These are phyloP conservation scores for Pisolithus marmoratus DNA, from an alignment of 768 basidiomycete species.

Conservation along the genomic window DNA sequence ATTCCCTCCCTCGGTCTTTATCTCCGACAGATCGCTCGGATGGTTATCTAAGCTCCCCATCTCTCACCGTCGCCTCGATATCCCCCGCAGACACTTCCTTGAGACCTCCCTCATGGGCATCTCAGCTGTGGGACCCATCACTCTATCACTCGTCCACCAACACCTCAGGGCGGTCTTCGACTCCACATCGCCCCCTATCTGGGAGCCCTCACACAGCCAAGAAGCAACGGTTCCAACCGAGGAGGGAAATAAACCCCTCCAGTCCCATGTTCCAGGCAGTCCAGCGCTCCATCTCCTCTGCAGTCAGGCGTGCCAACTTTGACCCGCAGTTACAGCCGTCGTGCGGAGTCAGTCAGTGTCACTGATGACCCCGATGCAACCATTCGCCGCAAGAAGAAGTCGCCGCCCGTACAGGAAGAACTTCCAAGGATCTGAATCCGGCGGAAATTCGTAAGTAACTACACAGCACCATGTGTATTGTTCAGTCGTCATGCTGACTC, in stretches of 20 bases:
- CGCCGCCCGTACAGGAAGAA: slow-evolving; percentile 28
- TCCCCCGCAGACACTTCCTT: slow-evolving; percentile 58
- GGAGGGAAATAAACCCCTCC: slow-evolving; percentile 38
- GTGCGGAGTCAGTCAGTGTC: slow-evolving; percentile 59
- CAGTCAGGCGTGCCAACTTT: slow-evolving; percentile 44
- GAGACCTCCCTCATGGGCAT: slow-evolving; percentile 58
- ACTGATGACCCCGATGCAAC: slow-evolving; percentile 68
- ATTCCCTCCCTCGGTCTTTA: slow-evolving; percentile 56
- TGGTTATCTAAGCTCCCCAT: slow-evolving; percentile 35
- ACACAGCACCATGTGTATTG: slow-evolving; percentile 23
- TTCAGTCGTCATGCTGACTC: slow-evolving; percentile 26
- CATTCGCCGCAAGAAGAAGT: slow-evolving; percentile 54
- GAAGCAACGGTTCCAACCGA: slow-evolving; percentile 34
- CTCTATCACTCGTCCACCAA: slow-evolving; percentile 37
- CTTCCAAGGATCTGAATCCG: slow-evolving; percentile 35
- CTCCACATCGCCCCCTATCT: slow-evolving; percentile 42
- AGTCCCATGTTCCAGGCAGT: slow-evolving; percentile 60
- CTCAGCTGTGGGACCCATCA: slow-evolving; percentile 59
- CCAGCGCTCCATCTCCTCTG: slow-evolving; percentile 60
- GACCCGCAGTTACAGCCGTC: slow-evolving; percentile 57
- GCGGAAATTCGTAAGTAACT: slow-evolving; percentile 43
- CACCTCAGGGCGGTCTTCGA: slow-evolving; percentile 38
- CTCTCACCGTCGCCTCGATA: slow-evolving; percentile 47
- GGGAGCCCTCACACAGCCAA: slow-evolving; percentile 39
- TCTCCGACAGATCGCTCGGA: slow-evolving; percentile 53